Conservation (phyloP, 2,329 filamentous ascomycete genomes). For the Massarina eburnea region DNA sequence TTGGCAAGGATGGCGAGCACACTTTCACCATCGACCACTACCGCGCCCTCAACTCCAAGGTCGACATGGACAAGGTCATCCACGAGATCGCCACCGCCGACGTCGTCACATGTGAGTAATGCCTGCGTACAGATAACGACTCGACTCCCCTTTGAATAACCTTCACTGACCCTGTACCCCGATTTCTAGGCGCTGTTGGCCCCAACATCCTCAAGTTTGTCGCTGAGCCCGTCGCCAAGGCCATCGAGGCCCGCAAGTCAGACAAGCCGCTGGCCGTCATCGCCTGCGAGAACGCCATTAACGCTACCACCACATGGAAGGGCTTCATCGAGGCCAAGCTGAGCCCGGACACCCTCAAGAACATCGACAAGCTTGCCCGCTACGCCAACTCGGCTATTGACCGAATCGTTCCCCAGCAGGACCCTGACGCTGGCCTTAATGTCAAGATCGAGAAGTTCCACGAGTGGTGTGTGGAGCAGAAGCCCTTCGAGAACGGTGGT, state of each 20-base stretch:
- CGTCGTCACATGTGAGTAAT: conserved; percentile 93
- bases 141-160: no score
- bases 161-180: no score
- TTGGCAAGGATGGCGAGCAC: conserved; percentile 78
- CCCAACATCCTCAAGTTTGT: conserved; percentile 97
- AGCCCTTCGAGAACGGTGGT: conserved; percentile 71
- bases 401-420: conserved; percentile 93
- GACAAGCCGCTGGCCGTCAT: conserved; percentile 74
- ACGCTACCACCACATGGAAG: conserved; percentile 85
- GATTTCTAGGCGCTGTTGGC: conserved; percentile 91
- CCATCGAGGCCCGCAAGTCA: conserved; percentile 72
- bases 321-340: conserved; percentile 78
- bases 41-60: conserved; percentile 93
- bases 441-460: conserved; percentile 98
- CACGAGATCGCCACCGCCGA: conserved; percentile 85
- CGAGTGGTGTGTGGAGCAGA: conserved; percentile 95
- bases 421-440: conserved; percentile 75
- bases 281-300: conserved; percentile 97
- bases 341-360: conserved; percentile 64
- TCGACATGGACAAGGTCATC: conserved; percentile 77
- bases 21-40: conserved; percentile 90
- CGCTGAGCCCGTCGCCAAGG: conserved; percentile 92
- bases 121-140: no score
- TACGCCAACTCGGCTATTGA: conserved; percentile 99
- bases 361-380: conserved; percentile 73